A percentile compares a stretch with the other conserved stretches of the same genome.
Evolutionary conservation across 1,284 basidiomycete species (phyloP).

Genomic region (Phlebopus sp.): DNA sequence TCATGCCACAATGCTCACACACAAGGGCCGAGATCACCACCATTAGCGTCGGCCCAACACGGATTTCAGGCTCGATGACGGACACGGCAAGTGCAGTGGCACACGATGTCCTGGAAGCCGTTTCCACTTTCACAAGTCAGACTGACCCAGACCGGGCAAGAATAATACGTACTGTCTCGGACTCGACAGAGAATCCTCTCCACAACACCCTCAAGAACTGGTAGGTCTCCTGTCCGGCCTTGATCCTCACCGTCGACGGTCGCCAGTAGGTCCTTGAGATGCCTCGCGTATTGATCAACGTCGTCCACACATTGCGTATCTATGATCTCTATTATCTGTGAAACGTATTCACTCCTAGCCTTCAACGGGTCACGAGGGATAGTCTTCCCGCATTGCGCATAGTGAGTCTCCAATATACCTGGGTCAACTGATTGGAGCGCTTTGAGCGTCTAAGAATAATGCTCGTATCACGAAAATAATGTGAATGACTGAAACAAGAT

Average conservation of each 20-base stretch:
- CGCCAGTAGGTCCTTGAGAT: constrained; percentile 46
- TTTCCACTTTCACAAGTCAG: constrained; percentile 36
- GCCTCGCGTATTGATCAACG: constrained; percentile 56
- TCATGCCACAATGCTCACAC: constrained; percentile 53
- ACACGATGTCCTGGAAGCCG: constrained; percentile 46
- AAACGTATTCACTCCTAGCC: constrained; percentile 39
- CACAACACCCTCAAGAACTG: constrained; percentile 53
- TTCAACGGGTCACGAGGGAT: constrained; percentile 33
- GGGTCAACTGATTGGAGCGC: constrained; percentile 55
- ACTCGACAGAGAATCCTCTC: constrained; percentile 51
- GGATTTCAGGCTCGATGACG: constrained; percentile 43
- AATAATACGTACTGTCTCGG: constrained; percentile 42
- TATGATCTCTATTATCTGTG: constrained; percentile 55
- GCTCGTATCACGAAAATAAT: constrained; percentile 14
- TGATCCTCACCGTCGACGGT: constrained; percentile 37
- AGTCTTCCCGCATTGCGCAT: constrained; percentile 43
- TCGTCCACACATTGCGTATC: constrained; percentile 48
- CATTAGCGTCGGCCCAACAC: constrained; percentile 55
- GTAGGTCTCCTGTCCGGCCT: constrained; percentile 29
- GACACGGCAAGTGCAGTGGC: constrained; percentile 48
- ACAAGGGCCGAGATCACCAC: constrained; percentile 63
- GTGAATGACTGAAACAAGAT: not conserved
- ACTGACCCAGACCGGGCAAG: not conserved
- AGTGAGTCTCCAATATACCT: constrained; percentile 54
- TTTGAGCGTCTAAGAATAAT: constrained; percentile 47